Base-by-base conservation (phyloP, 495 filamentous ascomycete genomes). In the Podospora bellae-mahoneyi region DNA sequence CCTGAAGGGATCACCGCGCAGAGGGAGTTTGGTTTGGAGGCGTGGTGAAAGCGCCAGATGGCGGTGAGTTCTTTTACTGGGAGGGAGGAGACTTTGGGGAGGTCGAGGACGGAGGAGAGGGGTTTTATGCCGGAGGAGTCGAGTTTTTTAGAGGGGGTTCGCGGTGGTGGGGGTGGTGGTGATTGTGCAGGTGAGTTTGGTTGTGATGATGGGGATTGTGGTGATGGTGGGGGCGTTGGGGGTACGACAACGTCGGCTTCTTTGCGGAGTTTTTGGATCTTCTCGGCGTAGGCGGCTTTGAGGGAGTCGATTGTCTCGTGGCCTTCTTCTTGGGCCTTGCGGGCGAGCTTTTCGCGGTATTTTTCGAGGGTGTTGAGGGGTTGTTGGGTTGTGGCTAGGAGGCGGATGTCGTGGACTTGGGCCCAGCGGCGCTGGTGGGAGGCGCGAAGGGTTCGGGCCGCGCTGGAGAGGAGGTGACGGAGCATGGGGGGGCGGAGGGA, bases 11-110 rank as follows among this genome's bases (percentile, higher is more conserved):
- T 89, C 23, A 86, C 84, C 26, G 94, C 95, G 81, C 90, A 94
- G 5, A 99, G 88, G 30, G 91, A 91, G 70, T 85, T 79, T 0
- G 88, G 76, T 66, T 88, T 85, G 2, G 82, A 75, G 39, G 91
- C 87, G 80, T 97, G 92, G 20, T 91, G 91, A n/a, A 95, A 86
- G 2, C 93, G 91, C 95, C 95, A 99, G 73, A 97, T 85, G 28
- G 89, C 85, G 74, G 93, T 87, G 66, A 98, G 90, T 74, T 98
- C 92, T 72, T 89, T 88, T n/a, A 83, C 71, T 0, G 94, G 92
- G 19, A 97, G 90, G 32, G 77, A 71, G 60, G 81, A 80, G 56
- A 89, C 88, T 75, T 96, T 97, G 61, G 87, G 79, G 60, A 97
- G 81, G 76, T 97, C 91, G 68, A 99, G 84, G 82, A 89, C 97